Conservation (phyloP, 345 rosid species). For the Hibiscus mutabilis region DNA sequence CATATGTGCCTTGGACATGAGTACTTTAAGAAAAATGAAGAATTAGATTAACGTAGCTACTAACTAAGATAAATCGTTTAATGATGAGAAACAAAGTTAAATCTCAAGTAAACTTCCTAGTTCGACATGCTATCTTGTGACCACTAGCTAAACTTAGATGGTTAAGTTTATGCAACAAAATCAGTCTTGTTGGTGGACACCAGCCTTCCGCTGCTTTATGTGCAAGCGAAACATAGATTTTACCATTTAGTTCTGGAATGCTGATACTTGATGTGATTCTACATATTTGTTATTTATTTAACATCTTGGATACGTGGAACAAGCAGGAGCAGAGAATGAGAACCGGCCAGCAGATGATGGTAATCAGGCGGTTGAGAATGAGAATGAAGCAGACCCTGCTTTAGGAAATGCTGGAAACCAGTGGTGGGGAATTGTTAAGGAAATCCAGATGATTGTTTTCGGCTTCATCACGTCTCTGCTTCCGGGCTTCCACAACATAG, state of each 20-base stretch:
- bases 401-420: slow-evolving; percentile 52
- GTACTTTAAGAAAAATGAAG: background rate
- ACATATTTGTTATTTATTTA: background rate
- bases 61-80: background rate
- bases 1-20: background rate
- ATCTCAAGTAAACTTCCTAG: background rate
- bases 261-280: background rate
- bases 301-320: slow-evolving; percentile 40
- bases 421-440: slow-evolving; percentile 96
- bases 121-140: background rate
- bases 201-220: background rate
- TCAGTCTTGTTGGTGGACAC: background rate
- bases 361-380: slow-evolving; percentile 51
- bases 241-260: background rate
- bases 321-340: slow-evolving; percentile 60
- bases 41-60: background rate
- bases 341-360: slow-evolving; percentile 41
- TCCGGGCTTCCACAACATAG: slow-evolving; percentile 93
- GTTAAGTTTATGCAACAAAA: background rate
- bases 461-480: slow-evolving; percentile 96
- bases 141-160: background rate
- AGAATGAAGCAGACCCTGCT: slow-evolving; percentile 35
- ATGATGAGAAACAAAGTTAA: background rate
- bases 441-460: slow-evolving; percentile 92
- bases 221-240: background rate